Base-by-base conservation (phyloP, 2,329 filamentous ascomycete genomes). In the Hymenoscyphus linearis region DNA sequence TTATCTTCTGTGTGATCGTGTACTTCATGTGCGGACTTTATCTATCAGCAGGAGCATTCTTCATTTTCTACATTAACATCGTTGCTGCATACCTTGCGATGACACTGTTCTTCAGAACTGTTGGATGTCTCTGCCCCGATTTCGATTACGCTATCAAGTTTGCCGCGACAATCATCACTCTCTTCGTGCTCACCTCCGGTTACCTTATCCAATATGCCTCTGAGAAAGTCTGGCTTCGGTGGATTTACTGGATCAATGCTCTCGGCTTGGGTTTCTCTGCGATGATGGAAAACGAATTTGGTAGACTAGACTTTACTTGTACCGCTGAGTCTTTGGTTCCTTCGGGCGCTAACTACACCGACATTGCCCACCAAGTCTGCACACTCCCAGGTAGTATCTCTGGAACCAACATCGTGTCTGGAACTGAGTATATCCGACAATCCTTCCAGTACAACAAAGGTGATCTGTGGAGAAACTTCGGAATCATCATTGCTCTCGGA, bases 231-330 rank as follows among this genome's bases (percentile, higher is more conserved):
- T 93, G 90, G 87, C 73, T 93, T 5, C 79, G 88, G 18, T 95
- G 90, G 90, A 86, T 93, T 63, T 90, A 86, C 76, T 93, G 87
- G 78, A 78, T 92, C 73, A 91, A 92, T 63, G 81, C 86, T 0
- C 77, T 93, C 0, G 90, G 89, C 53, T 80, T 95, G 2, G 84
- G 86, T 0, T 96, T 96, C 71, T 83, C 87, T 12, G 79, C 85
- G 1, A 75, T 96, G 75, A 95, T 96, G 90, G 85, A 90, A 69
- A 96, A 96, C 69, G 92, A 96, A 71, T 96, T 96, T 69, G 80
- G 81, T 37, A 76, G 83, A 12, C 78, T 90, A 50, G 80, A 86
- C 31, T 78, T 96, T 72, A 85, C 82, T 0, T 96, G 92, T 70
- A 84, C 83, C 0, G 78, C 79, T 1, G 80, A 82, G 52, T 90